A percentile compares a stretch with the other conserved stretches of the same genome.
These are phyloP conservation scores for Mycena vitilis DNA, from an alignment of 768 basidiomycete species.

Conservation along the genomic window DNA sequence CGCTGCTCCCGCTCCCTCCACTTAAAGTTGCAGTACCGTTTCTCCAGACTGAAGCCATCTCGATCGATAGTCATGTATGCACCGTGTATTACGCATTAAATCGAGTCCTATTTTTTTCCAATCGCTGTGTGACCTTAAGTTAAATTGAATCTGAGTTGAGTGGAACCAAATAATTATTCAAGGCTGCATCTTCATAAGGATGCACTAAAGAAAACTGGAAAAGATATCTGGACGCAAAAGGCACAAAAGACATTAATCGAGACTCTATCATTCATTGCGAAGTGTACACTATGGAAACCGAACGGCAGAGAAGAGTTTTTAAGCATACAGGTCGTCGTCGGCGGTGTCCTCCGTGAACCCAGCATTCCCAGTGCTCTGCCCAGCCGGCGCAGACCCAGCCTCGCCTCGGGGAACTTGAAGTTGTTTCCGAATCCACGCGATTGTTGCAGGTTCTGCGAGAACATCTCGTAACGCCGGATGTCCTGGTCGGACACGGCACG, in stretches of 20 bases:
- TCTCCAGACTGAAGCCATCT: no score
- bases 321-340: constrained; percentile 95
- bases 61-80: no score
- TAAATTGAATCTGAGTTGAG: no score
- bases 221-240: no score
- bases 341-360: constrained; percentile 87
- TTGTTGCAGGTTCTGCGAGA: constrained; percentile 93
- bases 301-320: constrained; percentile 35
- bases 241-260: not conserved
- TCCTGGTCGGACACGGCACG: constrained; percentile 97
- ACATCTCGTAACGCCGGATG: constrained; percentile 98
- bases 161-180: no score
- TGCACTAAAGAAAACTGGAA: no score
- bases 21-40: no score
- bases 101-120: no score
- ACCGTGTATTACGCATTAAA: no score
- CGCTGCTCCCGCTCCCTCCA: no score
- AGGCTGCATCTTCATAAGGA: no score
- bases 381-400: constrained; percentile 51
- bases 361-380: constrained; percentile 66
- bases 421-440: constrained; percentile 92
- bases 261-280: constrained; percentile 26
- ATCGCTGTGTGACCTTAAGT: no score
- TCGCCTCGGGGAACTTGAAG: constrained; percentile 97
- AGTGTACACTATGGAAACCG: constrained; percentile 10